Evolutionary conservation across 345 rosid species (phyloP).

Genomic region (Populus simonii): DNA sequence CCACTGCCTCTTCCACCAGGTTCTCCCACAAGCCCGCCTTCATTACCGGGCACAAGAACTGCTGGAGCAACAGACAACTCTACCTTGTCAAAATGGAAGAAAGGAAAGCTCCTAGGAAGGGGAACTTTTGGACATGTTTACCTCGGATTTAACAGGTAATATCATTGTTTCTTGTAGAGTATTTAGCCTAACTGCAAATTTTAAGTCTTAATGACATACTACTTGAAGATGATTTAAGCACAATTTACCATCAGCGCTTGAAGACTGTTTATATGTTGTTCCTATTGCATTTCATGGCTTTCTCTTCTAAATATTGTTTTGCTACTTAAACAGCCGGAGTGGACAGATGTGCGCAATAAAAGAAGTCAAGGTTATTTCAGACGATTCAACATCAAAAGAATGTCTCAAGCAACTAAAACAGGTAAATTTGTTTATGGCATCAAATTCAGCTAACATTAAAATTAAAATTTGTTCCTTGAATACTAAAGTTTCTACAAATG

Average conservation of each 20-base stretch:
- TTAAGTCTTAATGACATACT: background rate
- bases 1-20: slow-evolving; percentile 91
- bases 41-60: slow-evolving; percentile 42
- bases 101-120: slow-evolving; percentile 83
- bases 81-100: slow-evolving; percentile 66
- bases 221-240: background rate
- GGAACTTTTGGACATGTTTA: slow-evolving; percentile 97
- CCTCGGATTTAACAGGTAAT: slow-evolving; percentile 88
- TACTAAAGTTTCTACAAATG: background rate
- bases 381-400: slow-evolving; percentile 80
- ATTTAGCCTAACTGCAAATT: background rate
- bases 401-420: slow-evolving; percentile 87
- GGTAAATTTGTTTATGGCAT: slow-evolving; percentile 37
- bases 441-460: background rate
- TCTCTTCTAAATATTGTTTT: slow-evolving; percentile 19
- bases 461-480: background rate
- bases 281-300: background rate
- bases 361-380: slow-evolving; percentile 80
- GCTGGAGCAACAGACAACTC: slow-evolving; percentile 39
- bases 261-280: background rate
- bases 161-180: background rate
- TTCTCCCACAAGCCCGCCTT: slow-evolving; percentile 78
- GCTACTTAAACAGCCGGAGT: slow-evolving; percentile 52
- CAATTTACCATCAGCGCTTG: background rate
- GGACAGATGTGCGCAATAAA: slow-evolving; percentile 97